A percentile compares a stretch with the other conserved stretches of the same genome.
Evolutionary conservation across 2,329 filamentous ascomycete genomes (phyloP).

Genomic region (Verticillium longisporum): DNA sequence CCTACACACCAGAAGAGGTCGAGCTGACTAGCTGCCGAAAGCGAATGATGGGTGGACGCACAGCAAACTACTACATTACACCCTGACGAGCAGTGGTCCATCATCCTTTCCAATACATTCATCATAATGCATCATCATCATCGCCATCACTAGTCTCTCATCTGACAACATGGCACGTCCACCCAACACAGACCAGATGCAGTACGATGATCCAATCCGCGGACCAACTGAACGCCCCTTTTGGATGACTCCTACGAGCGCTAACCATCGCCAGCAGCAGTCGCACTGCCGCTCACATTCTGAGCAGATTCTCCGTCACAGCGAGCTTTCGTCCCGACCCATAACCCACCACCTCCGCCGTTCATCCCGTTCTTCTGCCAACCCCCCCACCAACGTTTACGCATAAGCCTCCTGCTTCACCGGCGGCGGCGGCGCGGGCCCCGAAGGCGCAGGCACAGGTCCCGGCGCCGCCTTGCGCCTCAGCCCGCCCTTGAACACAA

Average conservation of each 20-base stretch:
- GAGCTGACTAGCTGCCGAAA: no score
- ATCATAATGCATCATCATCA: no score
- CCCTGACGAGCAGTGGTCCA: neutral
- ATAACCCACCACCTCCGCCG: no score
- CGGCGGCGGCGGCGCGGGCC: neutral
- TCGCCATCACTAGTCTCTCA: neutral
- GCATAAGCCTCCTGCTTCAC: neutral
- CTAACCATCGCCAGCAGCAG: neutral
- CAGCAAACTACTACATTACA: neutral
- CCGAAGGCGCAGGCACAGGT: conserved; percentile 11
- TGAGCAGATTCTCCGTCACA: no score
- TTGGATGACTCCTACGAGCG: no score
- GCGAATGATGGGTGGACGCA: no score
- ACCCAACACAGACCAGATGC: neutral
- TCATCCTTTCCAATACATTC: neutral
- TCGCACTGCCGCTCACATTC: neutral
- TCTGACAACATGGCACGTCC: neutral
- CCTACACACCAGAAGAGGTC: no score
- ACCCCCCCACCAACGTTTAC: no score
- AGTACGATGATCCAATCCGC: neutral
- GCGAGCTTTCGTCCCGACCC: no score
- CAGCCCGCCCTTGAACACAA: conserved; percentile 37
- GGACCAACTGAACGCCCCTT: neutral
- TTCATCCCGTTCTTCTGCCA: no score
- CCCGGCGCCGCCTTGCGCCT: conserved; percentile 16